Base-by-base conservation (phyloP, 169 alveolate species). In the Neospora caninum region DNA sequence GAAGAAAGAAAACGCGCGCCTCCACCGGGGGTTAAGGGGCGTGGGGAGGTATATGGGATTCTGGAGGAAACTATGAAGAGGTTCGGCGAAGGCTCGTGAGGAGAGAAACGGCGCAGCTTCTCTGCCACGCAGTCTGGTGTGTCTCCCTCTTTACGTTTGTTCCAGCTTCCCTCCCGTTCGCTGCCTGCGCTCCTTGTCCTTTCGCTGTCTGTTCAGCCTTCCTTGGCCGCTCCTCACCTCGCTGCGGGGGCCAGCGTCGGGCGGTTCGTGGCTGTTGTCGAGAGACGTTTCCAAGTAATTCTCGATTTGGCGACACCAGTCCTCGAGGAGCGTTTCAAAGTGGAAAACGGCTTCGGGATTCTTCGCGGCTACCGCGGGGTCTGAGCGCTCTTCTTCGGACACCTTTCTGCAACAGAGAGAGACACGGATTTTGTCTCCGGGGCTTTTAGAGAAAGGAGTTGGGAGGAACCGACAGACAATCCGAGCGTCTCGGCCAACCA, bases 291-390 rank as follows among this genome's bases (percentile, higher is more conserved):
- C 96, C 42, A 94, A 38, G 64, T 64, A 91, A 80, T 43, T 20
- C 34, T 94, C 96, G 69, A 94, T 84, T 89, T 94, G 94, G 39
- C 92, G 67, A 73, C 96, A 94, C 96, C 96, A 94, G 25, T 83
- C 94, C 16, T 91, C 96, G 58, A 94, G 80, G n/a, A 94, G 91
- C 18, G n/a, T 84, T 84, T 94, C 96, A 41, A 88, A 94, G 91
- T 94, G 94, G 25, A 69, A n/a, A 69, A 91, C 93, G 41, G 80
- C 31, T n/a, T 89, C 94, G 42, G 94, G 88, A 41, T 94, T 54
- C 93, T 69, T 54, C 80, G 92, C 88, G 43, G 93, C 94, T 10
- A 49, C 29, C 27, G 69, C 49, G 34, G 88, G 49, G 88, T 94
- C 89, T 49, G 22, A 41, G 31, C 70, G 69, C 9, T 27, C 54